Percentiles rank a stretch among this genome's conserved stretches.
Conservation (phyloP, 192 early-diverging fungal species). For the Mortierella claussenii region DNA sequence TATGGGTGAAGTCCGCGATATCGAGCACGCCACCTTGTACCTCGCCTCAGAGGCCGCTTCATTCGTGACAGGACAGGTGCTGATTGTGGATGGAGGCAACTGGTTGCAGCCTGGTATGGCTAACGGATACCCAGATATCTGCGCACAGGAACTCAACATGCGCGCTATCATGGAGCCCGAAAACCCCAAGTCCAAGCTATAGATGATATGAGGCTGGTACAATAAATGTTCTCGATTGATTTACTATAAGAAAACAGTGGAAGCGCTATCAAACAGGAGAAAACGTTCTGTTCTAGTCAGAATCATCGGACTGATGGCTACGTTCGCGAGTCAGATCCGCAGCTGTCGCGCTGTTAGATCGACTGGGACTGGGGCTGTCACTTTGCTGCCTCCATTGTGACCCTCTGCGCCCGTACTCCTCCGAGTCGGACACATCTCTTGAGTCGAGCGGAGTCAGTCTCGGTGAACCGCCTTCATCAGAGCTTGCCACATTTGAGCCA, state of each 20-base stretch:
- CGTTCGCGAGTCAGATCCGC: too few species aligned
- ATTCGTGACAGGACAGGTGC: slow-evolving; percentile 64
- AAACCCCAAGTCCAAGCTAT: slow-evolving; percentile 38
- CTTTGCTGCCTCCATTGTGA: background rate
- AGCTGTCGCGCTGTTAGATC: too few species aligned
- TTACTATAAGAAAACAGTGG: too few species aligned
- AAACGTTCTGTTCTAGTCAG: too few species aligned
- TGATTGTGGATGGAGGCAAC: slow-evolving; percentile 71
- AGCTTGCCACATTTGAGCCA: background rate
- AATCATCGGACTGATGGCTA: too few species aligned
- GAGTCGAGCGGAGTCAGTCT: slow-evolving; percentile 13
- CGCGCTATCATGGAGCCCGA: slow-evolving; percentile 50
- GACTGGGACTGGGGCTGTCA: too few species aligned
- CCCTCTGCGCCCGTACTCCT: slow-evolving; percentile 3
- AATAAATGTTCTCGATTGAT: too few species aligned
- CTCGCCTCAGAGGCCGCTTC: slow-evolving; percentile 70
- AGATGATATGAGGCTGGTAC: too few species aligned
- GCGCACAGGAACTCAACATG: slow-evolving; percentile 49
- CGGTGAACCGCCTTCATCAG: background rate
- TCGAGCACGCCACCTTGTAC: slow-evolving; percentile 76
- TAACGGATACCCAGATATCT: slow-evolving; percentile 40
- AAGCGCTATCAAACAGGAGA: too few species aligned
- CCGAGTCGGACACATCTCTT: slow-evolving; percentile 20
- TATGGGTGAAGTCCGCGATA: slow-evolving; percentile 67
- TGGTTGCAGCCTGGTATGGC: slow-evolving; percentile 56